These are phyloP conservation scores for Pistacia integerrima DNA, from an alignment of 345 rosid genomes.

Conservation along the genomic window DNA sequence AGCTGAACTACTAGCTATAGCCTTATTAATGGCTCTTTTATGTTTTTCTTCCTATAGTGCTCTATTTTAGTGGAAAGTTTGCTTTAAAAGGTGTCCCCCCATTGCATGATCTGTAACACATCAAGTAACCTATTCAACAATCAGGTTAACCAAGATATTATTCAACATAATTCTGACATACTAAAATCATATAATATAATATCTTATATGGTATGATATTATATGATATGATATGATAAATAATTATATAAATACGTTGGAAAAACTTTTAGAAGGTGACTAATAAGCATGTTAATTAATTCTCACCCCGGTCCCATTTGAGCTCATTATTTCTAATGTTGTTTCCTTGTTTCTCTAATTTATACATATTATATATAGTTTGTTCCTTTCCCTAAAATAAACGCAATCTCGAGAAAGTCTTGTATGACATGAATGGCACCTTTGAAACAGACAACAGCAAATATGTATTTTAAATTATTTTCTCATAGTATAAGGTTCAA, in stretches of 20 bases:
- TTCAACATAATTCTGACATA: background rate
- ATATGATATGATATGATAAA: too few relatives aligned
- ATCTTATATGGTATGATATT: background rate
- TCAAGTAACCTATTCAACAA: background rate
- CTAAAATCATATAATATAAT: too few relatives aligned
- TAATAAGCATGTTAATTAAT: background rate
- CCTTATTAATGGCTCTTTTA: background rate
- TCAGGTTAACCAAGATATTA: background rate
- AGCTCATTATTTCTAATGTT: conserved; percentile 6
- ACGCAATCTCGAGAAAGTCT: conserved; percentile 3
- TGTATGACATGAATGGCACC: conserved; percentile 17
- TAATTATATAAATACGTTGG: background rate
- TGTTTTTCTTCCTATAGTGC: background rate
- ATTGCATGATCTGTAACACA: background rate
- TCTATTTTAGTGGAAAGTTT: background rate
- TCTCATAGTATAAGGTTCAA: conserved; percentile 15
- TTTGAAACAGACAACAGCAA: conserved; percentile 17
- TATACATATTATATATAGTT: background rate
- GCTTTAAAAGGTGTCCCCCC: background rate
- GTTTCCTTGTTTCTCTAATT: conserved; percentile 13
- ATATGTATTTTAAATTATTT: conserved; percentile 27
- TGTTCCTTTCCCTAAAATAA: conserved; percentile 8
- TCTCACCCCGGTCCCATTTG: conserved; percentile 7
- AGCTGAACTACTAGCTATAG: background rate
- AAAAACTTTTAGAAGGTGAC: conserved; percentile 2